A percentile compares a stretch with the other conserved stretches of the same genome.
Conservation (phyloP, 2,329 filamentous ascomycete species). For the Sporothrix brunneoviolacea region DNA sequence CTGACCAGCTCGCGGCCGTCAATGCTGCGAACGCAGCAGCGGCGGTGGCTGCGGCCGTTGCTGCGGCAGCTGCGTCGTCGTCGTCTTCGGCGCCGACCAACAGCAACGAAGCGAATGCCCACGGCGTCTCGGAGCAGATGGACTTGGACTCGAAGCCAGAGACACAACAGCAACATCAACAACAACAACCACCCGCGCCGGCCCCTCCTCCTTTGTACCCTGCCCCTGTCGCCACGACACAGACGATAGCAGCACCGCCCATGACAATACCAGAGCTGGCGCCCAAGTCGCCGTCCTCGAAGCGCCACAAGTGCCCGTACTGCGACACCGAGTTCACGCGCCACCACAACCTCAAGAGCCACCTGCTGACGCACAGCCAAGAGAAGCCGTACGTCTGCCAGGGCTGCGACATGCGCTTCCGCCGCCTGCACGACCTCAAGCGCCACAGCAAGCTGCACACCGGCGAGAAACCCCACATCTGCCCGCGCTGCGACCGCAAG, state of each 20-base stretch:
- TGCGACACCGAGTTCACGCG: conserved; percentile 95
- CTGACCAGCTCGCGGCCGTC: conserved; percentile 12
- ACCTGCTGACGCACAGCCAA: conserved; percentile 94
- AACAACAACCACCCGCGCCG: background rate
- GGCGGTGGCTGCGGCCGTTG: conserved; percentile 7
- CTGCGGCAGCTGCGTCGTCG: conserved; percentile 7
- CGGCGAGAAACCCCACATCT: conserved; percentile 90
- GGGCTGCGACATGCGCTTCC: conserved; percentile 88
- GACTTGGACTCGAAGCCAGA: background rate
- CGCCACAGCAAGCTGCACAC: conserved; percentile 95
- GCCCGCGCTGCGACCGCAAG: conserved; percentile 86
- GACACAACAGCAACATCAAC: conserved; percentile 3
- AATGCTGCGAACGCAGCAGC: background rate
- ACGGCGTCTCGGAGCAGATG: conserved; percentile 4
- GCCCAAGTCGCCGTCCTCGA: conserved; percentile 66
- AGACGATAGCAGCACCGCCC: background rate
- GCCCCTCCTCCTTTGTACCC: background rate
- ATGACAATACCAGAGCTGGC: conserved; percentile 31
- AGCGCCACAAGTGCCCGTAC: conserved; percentile 95
- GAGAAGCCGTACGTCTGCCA: conserved; percentile 95
- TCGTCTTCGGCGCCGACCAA: conserved; percentile 31
- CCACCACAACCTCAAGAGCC: conserved; percentile 95
- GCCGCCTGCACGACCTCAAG: conserved; percentile 89
- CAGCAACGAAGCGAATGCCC: background rate
- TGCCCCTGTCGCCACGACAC: background rate